Conservation (phyloP, 2,329 filamentous ascomycete species). For the Parastagonospora avenae region DNA sequence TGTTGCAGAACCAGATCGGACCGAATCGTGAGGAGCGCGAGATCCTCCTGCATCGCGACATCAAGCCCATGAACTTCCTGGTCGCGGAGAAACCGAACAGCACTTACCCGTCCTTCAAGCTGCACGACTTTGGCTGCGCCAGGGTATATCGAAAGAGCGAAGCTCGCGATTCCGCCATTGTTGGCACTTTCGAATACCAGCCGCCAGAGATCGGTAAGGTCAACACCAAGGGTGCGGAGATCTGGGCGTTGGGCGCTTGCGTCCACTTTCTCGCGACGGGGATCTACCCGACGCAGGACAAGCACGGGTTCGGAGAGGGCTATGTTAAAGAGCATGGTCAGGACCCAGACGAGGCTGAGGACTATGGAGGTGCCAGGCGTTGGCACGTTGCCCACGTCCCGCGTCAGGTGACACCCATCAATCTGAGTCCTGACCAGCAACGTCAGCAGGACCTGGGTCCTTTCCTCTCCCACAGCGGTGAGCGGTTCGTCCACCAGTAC, state of each 20-base stretch:
- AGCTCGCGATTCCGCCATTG: constrained; percentile 1
- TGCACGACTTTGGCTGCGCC: constrained; percentile 32
- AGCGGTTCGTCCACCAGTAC: constrained; percentile 19
- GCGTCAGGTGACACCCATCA: constrained; percentile 25
- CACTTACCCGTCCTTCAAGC: constrained; percentile 33
- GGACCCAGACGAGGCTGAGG: constrained; percentile 1
- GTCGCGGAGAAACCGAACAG: constrained; percentile 26
- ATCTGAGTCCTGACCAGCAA: constrained; percentile 24
- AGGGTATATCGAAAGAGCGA: constrained; percentile 2
- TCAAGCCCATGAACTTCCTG: constrained; percentile 39
- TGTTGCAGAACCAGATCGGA: constrained; percentile 27
- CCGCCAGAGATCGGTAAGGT: constrained; percentile 38
- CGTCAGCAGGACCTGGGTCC: constrained; percentile 1
- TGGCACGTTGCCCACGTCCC: constrained; percentile 26
- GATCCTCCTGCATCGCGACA: constrained; percentile 25
- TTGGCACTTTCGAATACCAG: constrained; percentile 33
- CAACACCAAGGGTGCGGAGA: constrained; percentile 32
- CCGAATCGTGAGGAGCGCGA: constrained; percentile 3
- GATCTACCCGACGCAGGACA: constrained; percentile 16
- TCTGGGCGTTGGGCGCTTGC: constrained; percentile 40
- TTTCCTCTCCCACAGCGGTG: background rate
- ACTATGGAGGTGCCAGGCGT: constrained; percentile 3
- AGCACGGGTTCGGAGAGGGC: background rate
- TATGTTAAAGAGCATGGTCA: background rate
- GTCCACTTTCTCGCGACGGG: constrained; percentile 36